Evolutionary conservation across 352 stramenopile species (phyloP).

Genomic region (Paralagenidium karlingii): DNA sequence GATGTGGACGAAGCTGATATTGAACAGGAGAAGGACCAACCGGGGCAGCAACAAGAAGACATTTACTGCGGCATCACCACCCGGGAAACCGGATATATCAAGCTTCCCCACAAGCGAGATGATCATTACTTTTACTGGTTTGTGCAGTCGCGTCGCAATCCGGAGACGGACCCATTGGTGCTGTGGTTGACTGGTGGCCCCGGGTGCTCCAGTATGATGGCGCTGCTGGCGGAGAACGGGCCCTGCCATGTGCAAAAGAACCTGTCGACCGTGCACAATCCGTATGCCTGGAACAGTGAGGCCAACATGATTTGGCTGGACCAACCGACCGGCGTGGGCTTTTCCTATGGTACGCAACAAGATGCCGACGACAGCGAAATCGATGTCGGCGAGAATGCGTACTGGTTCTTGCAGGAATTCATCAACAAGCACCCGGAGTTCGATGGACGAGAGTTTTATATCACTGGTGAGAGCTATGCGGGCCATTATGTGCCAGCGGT

Average conservation of each 20-base stretch:
- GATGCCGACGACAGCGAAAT: slow-evolving; percentile 35
- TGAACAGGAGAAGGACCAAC: no score
- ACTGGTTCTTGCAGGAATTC: slow-evolving; percentile 54
- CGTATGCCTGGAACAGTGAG: slow-evolving; percentile 43
- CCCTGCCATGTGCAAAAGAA: slow-evolving; percentile 37
- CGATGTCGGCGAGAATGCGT: slow-evolving; percentile 48
- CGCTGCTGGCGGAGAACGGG: slow-evolving; percentile 49
- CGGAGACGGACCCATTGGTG: slow-evolving; percentile 31
- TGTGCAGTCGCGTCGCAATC: slow-evolving; percentile 23
- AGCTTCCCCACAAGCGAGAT: slow-evolving; percentile 35
- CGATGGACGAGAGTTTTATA: slow-evolving; percentile 33
- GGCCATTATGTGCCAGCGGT: slow-evolving; percentile 49
- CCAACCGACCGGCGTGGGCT: slow-evolving; percentile 40
- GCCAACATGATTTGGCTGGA: slow-evolving; percentile 67
- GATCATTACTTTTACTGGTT: slow-evolving; percentile 65
- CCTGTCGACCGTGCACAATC: slow-evolving; percentile 30
- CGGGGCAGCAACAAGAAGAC: no score
- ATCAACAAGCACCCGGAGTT: slow-evolving; percentile 37
- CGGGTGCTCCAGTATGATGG: slow-evolving; percentile 47
- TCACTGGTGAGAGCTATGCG: slow-evolving; percentile 58
- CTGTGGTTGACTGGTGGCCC: slow-evolving; percentile 60
- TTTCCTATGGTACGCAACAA: slow-evolving; percentile 22
- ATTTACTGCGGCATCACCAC: no score
- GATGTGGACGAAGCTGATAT: no score
- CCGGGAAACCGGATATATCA: slow-evolving; percentile 35